Evolutionary conservation across 345 rosid genomes (phyloP), one percentile per base, ranked within the genome.

Genomic region (Eutrema japonicum): DNA sequence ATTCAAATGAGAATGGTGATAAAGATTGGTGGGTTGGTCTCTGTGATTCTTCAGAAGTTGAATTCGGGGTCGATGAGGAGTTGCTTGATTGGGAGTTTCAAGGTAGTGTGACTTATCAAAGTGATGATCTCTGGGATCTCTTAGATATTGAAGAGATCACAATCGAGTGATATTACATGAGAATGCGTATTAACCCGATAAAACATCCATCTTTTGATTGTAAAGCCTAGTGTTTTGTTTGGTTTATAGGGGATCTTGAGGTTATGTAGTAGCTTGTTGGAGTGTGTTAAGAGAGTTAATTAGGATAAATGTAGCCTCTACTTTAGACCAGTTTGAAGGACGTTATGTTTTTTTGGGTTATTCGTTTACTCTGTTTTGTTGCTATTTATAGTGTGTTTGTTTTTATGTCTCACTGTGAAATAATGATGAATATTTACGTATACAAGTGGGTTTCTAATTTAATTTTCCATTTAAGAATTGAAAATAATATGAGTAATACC

Each of bases 71-170:
- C 43, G 75, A 67, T 55, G 77, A 76, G 2, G 81, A 80, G 46
- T 68, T 81, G 82, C 22, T 80, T 72, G 83, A 79, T 54, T 82
- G 78, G 86, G 83, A 81, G 57, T 41, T 68, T 58, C 62, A 76
- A 49, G 40, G 40, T 26, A 54, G 61, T 64, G 53, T 71, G 53
- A 47, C 66, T 52, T 59, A 65, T 42, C 73, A 52, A 64, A 68
- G 33, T 75, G 48, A 50, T 65, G 70, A 75, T 51, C 61, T 76
- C 9, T 70, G 79, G 79, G 73, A 66, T 59, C 65, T 76, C 52
- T 76, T 71, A 18, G 71, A 64, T 38, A 40, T 69, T 56, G 79
- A 71, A 70, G 71, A 70, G 36, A 64, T 76, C 18, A 56, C 40
- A 56, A 29, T 66, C 4, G 73, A 45, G 26, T 73, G 42, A 73